Base-by-base conservation (phyloP, 2,329 filamentous ascomycete genomes). In the Venturia effusa region DNA sequence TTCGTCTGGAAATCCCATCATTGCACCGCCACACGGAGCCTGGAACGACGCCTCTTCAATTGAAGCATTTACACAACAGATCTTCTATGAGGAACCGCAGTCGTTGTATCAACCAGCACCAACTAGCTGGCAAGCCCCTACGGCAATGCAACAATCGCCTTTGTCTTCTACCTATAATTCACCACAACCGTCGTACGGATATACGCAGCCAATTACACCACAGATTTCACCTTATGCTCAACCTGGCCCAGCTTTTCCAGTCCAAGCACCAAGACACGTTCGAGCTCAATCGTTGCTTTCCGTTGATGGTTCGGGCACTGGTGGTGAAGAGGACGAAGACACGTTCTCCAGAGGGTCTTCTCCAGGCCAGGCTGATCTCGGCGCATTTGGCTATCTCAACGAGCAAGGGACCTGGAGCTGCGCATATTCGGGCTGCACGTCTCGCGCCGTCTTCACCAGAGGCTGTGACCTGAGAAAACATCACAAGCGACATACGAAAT, bases 401-500 rank as follows among this genome's bases (percentile, higher is more conserved):
- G 73, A 76, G 65, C 74, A 79, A 61, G 77, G 78, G 41, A 81
- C 77, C 65, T 86, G 83, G 83, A 80, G 80, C 59, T 86, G 84
- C 70, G 80, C 79, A 4, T 83, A 83, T 68, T 82, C 81, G 0
- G 81, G 80, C 17, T 86, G 84, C 71, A 79, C 81, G n/a, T 85
- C 83, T 54, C 79, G 79, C 66, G 81, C 83, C 2, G 74, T 79
- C 1, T 86, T 86, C 71, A 81, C 79, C 8, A 77, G 84, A 55
- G 83, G 82, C 39, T 86, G 84, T 69, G 84, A 86, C 70, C 74
- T 86, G 22, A 77, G 84, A 34, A 86, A 86, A 69, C 84, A 86
- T 69, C 84, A 81, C 75, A 84, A 85, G 70, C 77, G 84, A 17
- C 84, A 86, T 71, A 82, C 79, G 34, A 86, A 86, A 68, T 78